Evolutionary conservation across 176 grass and related monocot species (phyloP), one percentile per base, ranked within the genome.

Genomic region (Microstegium vimineum): DNA sequence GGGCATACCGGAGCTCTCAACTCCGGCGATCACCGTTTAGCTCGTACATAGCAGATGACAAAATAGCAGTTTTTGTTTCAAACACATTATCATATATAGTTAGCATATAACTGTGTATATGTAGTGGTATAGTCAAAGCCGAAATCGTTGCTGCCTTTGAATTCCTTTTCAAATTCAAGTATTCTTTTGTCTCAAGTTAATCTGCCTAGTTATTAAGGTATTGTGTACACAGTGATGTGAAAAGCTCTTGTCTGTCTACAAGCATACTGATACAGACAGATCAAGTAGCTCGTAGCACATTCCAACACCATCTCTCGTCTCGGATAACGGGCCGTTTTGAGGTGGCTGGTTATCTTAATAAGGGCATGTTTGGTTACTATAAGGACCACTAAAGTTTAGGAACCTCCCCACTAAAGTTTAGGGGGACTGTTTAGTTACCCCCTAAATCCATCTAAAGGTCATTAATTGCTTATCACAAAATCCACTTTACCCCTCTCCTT

Each of bases 1-100:
- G 2, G 90, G 66, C 22, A 52, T 90, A 56, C 90, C 87, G 1
- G 93, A 92, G 74, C 49, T 91, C 45, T n/a, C 89, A 70, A 22
- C 82, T 23, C 83, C 93, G 10, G 79, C 82, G 0, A 64, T 90
- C 75, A 51, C 85, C 26, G 85, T 89, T 46, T 89, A 89, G 75
- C n/a, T n/a, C 5, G 23, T 71, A 43, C 31, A 65, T 49, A 17
- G 14, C 22, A 38, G 63, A 69, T 20, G 64, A 81, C 34, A 76
- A 69, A 80, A 27, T 80, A 80, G 62, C 11, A 26, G 62, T 80
- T 51, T 52, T 68, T 16, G 14, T 69, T 80, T 81, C 46, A 18
- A 38, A 81, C 25, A 69, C 32, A 81, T 28, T 54, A 34, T 51
- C n/a, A 56, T 56, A 38, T 69, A 56, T 81, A 56, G 78, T 37